Base-by-base conservation (phyloP, 768 basidiomycete species). In the Trametes cinnabarina region DNA sequence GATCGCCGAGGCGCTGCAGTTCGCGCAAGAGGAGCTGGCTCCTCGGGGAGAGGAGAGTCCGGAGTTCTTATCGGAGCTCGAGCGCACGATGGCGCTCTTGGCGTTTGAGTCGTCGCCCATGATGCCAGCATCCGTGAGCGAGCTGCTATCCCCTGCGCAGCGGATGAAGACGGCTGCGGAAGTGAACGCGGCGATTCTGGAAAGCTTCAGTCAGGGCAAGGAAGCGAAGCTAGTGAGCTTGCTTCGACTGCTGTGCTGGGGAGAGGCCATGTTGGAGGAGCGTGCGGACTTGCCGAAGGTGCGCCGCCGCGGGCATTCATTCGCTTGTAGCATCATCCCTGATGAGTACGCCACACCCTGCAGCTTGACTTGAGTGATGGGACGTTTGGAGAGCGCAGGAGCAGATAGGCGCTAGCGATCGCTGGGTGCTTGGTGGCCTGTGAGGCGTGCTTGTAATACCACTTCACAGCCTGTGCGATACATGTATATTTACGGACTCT, bases 41-140 rank as follows among this genome's bases (percentile, higher is more conserved):
- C 94, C 94, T 17, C 86, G 95, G 6, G 96, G 94, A 3, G 93
- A 97, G 68, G 92, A 97, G 76, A 92, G 88, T 58, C 94, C 94
- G 0, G 91, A 96, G 70, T 98, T 96, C 72, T 79, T 98, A 43
- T 75, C 84, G 19, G 95, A 98, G 70, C 77, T 98, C 42, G 97
- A 99, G 74, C 82, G 87, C 49, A 96, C 95, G 28, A 98, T 98
- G 94, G 91, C 94, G 32, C 73, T 98, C 46, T 75, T 99, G 35
- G 90, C 89, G 40, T 92, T 92, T 71, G 88, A 91, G 61, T 79
- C 84, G 2, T 77, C 82, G 1, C 76, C 83, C 26, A 68, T 74
- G 42, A 80, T 81, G 35, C 90, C 92, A 22, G 65, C 80, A 23
- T 79, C 79, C 41, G 92, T 97, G 64, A 78, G 84, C 19, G 87